Percentiles rank a stretch among this genome's conserved stretches.
Evolutionary conservation across 768 basidiomycete genomes (phyloP).

Genomic region (Lactarius tabidus): DNA sequence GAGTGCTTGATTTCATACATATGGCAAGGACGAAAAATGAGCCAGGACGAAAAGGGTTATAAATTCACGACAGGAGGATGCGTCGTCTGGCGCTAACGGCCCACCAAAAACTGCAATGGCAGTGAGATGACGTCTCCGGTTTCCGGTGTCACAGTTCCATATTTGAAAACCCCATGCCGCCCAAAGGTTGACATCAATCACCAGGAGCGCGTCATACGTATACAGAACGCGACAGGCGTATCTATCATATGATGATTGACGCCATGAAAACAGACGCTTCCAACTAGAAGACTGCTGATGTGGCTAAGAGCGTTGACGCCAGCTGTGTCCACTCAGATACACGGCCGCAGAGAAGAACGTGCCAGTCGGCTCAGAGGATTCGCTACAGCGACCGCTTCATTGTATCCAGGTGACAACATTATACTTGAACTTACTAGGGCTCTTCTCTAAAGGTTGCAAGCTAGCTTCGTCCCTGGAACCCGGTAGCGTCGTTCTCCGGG

Average conservation of each 20-base stretch:
- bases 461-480: neutral
- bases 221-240: neutral
- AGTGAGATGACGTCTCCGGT: neutral
- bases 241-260: neutral
- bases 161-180: neutral
- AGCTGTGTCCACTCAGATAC: neutral
- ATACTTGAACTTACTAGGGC: neutral
- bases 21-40: neutral
- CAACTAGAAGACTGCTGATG: neutral
- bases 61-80: neutral
- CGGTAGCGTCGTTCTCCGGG: neutral
- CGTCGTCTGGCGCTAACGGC: neutral
- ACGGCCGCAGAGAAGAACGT: neutral
- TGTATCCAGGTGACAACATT: neutral
- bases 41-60: neutral
- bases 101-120: neutral
- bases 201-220: neutral
- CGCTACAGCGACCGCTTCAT: conserved; percentile 5
- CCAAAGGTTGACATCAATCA: neutral
- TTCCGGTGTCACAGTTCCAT: neutral
- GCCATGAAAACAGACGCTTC: neutral
- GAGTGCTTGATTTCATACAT: neutral
- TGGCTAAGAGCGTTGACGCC: neutral
- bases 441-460: neutral
- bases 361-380: neutral